Evolutionary conservation across 768 basidiomycete species (phyloP).

Genomic region (Leucosporidium creatinivorum): DNA sequence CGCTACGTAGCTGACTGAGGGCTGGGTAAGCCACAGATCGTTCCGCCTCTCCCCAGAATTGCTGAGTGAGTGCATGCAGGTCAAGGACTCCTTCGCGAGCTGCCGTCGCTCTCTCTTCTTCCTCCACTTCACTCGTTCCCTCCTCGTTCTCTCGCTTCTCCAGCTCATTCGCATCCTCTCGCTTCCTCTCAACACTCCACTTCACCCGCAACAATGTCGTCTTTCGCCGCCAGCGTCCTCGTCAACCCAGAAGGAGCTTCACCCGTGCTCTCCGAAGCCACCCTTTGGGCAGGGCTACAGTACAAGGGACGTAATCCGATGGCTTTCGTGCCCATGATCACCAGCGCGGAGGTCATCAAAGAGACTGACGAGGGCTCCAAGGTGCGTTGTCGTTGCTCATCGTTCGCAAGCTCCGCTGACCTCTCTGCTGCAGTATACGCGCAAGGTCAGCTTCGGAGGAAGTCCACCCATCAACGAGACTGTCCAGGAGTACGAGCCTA

Average conservation of each 20-base stretch:
- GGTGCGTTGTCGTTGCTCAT: neutral
- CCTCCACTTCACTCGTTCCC: neutral
- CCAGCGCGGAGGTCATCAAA: neutral
- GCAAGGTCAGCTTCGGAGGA: constrained; percentile 4
- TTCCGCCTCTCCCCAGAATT: no score
- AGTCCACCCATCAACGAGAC: constrained; percentile 7
- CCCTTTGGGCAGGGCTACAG: constrained; percentile 12
- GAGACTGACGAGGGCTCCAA: constrained; percentile 15
- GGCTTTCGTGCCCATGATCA: constrained; percentile 11
- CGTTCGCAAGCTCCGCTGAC: neutral
- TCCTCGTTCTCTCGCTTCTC: no score
- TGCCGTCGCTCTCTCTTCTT: neutral
- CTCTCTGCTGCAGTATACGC: neutral
- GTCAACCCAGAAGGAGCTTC: constrained; percentile 18
- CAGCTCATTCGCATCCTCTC: no score
- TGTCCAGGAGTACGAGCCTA: neutral
- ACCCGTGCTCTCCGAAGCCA: constrained; percentile 7
- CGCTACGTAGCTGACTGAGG: no score
- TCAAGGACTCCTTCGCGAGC: no score
- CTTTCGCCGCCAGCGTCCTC: constrained; percentile 14
- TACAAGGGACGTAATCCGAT: constrained; percentile 14
- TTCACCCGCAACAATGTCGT: neutral
- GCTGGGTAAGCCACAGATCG: no score
- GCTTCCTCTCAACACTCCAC: no score
- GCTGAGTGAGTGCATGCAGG: no score